Percentiles rank a stretch among this genome's conserved stretches.
Conservation (phyloP, 2,329 filamentous ascomycete species). For the Helotiales sp. region DNA sequence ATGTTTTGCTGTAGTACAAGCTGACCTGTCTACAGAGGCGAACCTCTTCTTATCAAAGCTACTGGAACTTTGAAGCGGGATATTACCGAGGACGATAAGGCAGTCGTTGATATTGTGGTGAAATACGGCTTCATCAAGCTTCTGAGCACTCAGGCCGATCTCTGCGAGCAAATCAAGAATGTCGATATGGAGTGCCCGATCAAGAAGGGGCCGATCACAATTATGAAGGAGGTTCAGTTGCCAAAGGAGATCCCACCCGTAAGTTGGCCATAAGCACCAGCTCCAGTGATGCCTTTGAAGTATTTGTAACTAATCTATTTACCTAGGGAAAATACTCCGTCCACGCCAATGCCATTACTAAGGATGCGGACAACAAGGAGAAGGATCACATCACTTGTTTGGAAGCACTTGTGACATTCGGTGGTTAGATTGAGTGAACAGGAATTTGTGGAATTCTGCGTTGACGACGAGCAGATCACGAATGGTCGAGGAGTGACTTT, state of each 20-base stretch:
- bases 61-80: constrained; percentile 73
- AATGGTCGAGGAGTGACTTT: constrained; percentile 2
- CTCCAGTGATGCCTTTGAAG: background rate
- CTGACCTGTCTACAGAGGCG: constrained; percentile 62
- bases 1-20: constrained; percentile 20
- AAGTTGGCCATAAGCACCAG: constrained; percentile 48
- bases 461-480: background rate
- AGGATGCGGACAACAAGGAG: constrained; percentile 49
- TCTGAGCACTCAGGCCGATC: constrained; percentile 77
- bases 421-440: constrained; percentile 6
- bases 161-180: constrained; percentile 88
- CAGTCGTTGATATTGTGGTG: constrained; percentile 71
- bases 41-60: constrained; percentile 78
- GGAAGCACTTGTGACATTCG: constrained; percentile 72
- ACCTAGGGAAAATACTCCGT: constrained; percentile 87
- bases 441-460: background rate
- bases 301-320: constrained; percentile 8
- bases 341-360: constrained; percentile 80
- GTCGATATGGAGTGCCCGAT: constrained; percentile 90
- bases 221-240: constrained; percentile 83
- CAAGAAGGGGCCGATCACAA: constrained; percentile 72
- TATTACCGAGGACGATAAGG: constrained; percentile 79
- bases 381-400: constrained; percentile 83
- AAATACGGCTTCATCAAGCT: constrained; percentile 94
- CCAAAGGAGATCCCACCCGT: constrained; percentile 89